A percentile compares a stretch with the other conserved stretches of the same genome.
These are phyloP conservation scores for Solanum hybrid DNA, from an alignment of 305 asterid genomes.

Conservation along the genomic window DNA sequence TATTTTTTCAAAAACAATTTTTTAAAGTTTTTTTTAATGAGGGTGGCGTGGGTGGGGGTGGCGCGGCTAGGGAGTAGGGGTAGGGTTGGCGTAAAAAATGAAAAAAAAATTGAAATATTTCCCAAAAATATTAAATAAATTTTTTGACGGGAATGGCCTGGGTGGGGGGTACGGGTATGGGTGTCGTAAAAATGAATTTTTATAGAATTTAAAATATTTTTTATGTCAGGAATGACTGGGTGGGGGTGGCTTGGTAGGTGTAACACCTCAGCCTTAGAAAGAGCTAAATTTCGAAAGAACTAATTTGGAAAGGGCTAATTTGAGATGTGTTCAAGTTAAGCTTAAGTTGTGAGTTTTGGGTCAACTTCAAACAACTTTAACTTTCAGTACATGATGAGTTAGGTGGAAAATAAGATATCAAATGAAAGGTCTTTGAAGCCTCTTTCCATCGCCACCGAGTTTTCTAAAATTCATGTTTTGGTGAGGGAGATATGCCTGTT, in stretches of 20 bases:
- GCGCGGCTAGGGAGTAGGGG: no score
- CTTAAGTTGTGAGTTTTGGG: background rate
- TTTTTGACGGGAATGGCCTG: no score
- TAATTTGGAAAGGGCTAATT: background rate
- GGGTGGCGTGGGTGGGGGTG: background rate
- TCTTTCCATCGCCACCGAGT: background rate
- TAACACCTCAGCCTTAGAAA: background rate
- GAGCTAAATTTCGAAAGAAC: background rate
- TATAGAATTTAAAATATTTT: no score
- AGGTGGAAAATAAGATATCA: background rate
- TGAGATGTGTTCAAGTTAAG: background rate
- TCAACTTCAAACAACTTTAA: no score
- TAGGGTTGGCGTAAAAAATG: no score
- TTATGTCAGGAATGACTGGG: no score
- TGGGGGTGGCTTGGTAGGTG: no score
- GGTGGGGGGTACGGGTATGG: no score
- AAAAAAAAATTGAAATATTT: no score
- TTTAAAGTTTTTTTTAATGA: background rate
- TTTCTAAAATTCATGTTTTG: no score
- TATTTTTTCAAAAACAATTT: background rate
- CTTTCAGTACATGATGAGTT: background rate
- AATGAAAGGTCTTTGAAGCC: background rate
- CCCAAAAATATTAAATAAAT: no score
- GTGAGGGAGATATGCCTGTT: background rate
- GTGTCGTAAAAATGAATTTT: no score